Evolutionary conservation across 352 stramenopile species (phyloP), one percentile per base, ranked within the genome.

Genomic region (Phytophthora cajani): DNA sequence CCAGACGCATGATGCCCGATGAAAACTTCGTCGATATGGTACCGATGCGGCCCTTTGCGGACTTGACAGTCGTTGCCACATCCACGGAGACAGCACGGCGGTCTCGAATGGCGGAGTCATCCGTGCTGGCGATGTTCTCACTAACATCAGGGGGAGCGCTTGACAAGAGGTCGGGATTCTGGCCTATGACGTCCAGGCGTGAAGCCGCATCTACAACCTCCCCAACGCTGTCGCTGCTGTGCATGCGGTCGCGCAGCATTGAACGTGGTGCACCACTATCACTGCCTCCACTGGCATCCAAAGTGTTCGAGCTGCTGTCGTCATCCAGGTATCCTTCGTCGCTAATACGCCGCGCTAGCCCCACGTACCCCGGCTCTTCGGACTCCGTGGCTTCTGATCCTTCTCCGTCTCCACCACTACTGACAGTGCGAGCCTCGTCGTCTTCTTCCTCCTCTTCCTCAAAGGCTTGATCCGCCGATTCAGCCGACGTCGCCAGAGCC

Each of bases 21-120:
- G 87, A 91, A 54, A 94, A 90, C 4, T 85, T 81, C 33, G 85
- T 93, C 17, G 84, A 92, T 55, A 94, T 93, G 21, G 77, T 89
- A 19, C 81, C 79, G 58, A 93, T 89, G 17, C 81, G 81, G 2
- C 78, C 85, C 46, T 89, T 90, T 5, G 85, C 75, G 5, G 78
- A 86, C 56, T 88, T 89, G 16, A 93, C 83, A 36, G 85, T 82
- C 5, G 72, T 79, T 17, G 85, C 78, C 51, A 89, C 72, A 57
- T 89, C 75, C 27, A 82, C 72, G n/a, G 75, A 82, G 21, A 74
- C 72, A 62, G 74, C 74, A 60, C 75, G 75, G 33, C 66, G 64
- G 47, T 75, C 69, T 67, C 75, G 56, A 33, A 69, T 63, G 17
- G 57, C 16, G 14, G 64, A 59, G 10, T 76, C 58, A 32, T 71